These are phyloP conservation scores for Termitomyces sp. DNA, from an alignment of 1,284 basidiomycete species.

Conservation along the genomic window DNA sequence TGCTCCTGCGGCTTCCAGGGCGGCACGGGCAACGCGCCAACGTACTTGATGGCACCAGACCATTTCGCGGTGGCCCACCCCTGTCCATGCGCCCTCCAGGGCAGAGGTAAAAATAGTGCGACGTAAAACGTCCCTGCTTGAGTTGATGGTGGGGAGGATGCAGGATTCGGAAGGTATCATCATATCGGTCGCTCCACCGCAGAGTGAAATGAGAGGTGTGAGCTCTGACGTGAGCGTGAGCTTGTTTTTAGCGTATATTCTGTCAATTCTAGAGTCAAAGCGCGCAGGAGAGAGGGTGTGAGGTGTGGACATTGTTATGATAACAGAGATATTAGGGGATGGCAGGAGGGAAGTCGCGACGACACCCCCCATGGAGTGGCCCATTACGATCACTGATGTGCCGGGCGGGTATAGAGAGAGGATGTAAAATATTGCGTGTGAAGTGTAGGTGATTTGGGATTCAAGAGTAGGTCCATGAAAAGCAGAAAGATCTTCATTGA, in stretches of 20 bases:
- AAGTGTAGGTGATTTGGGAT: constrained; percentile 78
- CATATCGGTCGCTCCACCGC: constrained; percentile 88
- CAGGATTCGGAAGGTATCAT: constrained; percentile 94
- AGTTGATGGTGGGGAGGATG: constrained; percentile 45
- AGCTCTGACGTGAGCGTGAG: constrained; percentile 32
- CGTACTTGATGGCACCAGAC: constrained; percentile 99
- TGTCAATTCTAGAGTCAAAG: constrained; percentile 77
- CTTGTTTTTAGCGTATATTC: constrained; percentile 55
- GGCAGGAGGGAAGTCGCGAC: constrained; percentile 77
- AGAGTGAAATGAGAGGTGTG: constrained; percentile 79
- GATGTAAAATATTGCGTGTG: constrained; percentile 72
- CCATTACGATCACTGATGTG: constrained; percentile 73
- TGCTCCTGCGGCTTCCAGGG: constrained; percentile 59
- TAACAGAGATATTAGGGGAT: constrained; percentile 60
- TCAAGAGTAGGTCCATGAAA: constrained; percentile 89
- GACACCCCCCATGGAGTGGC: constrained; percentile 98
- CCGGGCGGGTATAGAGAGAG: constrained; percentile 66
- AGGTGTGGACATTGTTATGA: constrained; percentile 95
- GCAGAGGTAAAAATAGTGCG: constrained; percentile 83
- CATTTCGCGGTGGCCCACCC: constrained; percentile 94
- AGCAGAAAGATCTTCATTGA: constrained; percentile 96
- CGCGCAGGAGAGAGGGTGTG: constrained; percentile 86
- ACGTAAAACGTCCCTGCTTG: constrained; percentile 35
- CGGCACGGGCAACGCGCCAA: constrained; percentile 77
- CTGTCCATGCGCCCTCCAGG: constrained; percentile 89